These are phyloP conservation scores for Rhododendron ferrugineum DNA, from an alignment of 148 eudicot species.

Conservation along the genomic window DNA sequence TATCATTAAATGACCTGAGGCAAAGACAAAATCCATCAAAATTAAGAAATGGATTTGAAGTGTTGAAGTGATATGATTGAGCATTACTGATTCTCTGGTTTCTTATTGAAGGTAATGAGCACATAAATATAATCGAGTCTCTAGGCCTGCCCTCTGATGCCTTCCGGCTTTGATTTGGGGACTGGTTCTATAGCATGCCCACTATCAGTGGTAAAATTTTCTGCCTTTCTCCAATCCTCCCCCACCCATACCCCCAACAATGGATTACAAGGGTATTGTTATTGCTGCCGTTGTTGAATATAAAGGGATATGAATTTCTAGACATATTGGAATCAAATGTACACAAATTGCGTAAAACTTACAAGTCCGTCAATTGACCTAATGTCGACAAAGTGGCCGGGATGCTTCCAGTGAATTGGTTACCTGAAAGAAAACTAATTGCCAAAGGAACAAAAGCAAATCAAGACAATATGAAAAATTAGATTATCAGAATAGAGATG, in stretches of 20 bases:
- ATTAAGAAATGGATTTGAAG: background rate
- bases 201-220: background rate
- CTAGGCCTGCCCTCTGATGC: background rate
- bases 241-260: background rate
- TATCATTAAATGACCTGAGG: constrained; percentile 59
- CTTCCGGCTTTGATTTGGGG: background rate
- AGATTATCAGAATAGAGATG: background rate
- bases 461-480: background rate
- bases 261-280: background rate
- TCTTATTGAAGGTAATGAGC: background rate
- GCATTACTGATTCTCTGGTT: background rate
- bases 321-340: background rate
- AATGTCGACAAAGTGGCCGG: constrained; percentile 61
- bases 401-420: constrained; percentile 74
- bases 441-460: background rate
- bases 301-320: background rate
- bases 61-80: background rate
- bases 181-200: background rate
- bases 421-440: constrained; percentile 60
- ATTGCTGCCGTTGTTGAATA: background rate
- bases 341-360: constrained; percentile 27
- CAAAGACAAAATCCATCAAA: background rate
- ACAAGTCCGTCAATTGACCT: constrained; percentile 74
- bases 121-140: background rate
- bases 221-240: background rate